Evolutionary conservation across 164 flowering plant species (phyloP).

Genomic region (Vitis riparia): DNA sequence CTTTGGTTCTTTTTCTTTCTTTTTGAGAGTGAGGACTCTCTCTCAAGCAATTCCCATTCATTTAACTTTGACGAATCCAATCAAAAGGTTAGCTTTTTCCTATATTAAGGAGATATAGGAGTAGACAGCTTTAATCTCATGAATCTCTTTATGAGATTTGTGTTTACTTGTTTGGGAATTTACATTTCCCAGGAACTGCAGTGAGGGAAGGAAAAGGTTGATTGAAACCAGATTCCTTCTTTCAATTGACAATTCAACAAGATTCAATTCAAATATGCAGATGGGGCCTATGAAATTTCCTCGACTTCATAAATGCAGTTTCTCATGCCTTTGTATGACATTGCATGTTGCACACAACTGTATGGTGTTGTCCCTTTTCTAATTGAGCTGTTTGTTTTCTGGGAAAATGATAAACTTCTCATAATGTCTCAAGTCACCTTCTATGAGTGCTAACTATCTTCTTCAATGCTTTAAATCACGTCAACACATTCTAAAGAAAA

Average conservation of each 20-base stretch:
- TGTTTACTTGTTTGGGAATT: constrained; percentile 12
- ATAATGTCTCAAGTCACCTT: too few species aligned
- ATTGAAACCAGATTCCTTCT: background rate
- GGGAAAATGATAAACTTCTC: too few species aligned
- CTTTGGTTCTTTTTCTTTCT: constrained; percentile 12
- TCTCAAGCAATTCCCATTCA: constrained; percentile 11
- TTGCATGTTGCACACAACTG: background rate
- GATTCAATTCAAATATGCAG: background rate
- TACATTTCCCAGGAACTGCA: background rate
- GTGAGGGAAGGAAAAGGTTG: background rate
- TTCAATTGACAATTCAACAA: background rate
- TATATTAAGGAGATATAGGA: constrained; percentile 19
- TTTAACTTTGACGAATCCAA: constrained; percentile 27
- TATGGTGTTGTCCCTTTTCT: too few species aligned
- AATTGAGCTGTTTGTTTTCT: too few species aligned
- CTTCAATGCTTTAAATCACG: too few species aligned
- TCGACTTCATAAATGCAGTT: background rate
- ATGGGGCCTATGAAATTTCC: background rate
- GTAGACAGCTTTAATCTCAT: constrained; percentile 30
- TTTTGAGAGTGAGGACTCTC: constrained; percentile 14
- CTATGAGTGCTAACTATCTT: too few species aligned
- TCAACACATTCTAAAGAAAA: too few species aligned
- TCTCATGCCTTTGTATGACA: background rate
- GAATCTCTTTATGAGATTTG: constrained; percentile 22
- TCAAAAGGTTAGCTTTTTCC: constrained; percentile 23